Conservation (phyloP, 1,139 yeast species). For the Suhomyces ambrosiae region DNA sequence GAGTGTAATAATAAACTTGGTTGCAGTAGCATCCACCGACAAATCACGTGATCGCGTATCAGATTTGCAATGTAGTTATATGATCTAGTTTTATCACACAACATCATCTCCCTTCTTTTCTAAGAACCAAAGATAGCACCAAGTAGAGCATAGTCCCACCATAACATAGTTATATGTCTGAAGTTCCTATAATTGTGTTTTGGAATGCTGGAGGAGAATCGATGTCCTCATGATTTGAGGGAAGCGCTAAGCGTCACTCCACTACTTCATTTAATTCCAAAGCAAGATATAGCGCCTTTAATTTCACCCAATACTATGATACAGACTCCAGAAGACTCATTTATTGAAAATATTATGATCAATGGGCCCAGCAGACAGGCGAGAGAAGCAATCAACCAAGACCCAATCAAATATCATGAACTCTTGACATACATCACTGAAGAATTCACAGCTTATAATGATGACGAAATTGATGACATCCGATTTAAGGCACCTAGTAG, state of each 20-base stretch:
- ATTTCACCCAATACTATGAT: conserved; percentile 16
- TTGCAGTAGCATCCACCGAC: no score
- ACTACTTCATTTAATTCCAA: conserved; percentile 32
- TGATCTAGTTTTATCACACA: neutral
- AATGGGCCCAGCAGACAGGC: neutral
- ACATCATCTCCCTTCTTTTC: neutral
- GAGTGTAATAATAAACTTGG: no score
- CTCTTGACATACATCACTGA: conserved; percentile 19
- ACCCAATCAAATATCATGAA: conserved; percentile 17
- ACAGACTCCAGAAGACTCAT: conserved; percentile 12
- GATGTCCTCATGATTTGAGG: conserved; percentile 21
- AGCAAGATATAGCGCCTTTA: conserved; percentile 29
- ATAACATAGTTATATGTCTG: neutral
- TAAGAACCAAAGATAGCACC: no score
- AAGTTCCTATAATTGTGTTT: neutral
- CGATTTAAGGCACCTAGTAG: conserved; percentile 10
- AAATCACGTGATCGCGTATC: conserved; percentile 1
- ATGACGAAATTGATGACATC: conserved; percentile 19
- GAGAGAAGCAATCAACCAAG: conserved; percentile 16
- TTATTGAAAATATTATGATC: neutral
- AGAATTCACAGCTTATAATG: conserved; percentile 20
- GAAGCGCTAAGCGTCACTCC: conserved; percentile 34
- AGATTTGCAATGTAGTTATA: no score
- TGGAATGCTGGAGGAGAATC: conserved; percentile 3
- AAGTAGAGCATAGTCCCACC: no score